A percentile compares a stretch with the other conserved stretches of the same genome.
phyloP scores from a whole-genome alignment of 805 yeast genomes.

The Teunomyces aglyptinius region DNA sequence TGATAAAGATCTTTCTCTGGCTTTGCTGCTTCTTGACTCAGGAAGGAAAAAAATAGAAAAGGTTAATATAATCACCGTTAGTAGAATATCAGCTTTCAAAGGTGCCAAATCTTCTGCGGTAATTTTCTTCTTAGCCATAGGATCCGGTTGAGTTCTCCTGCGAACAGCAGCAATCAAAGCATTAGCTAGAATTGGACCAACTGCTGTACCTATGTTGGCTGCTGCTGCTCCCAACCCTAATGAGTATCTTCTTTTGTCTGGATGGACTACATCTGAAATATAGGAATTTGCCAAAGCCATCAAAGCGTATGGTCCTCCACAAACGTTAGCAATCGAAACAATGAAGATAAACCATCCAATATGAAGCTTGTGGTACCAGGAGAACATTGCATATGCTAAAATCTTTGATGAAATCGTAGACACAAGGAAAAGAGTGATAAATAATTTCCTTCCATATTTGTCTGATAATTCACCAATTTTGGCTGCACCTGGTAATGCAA shows the following conservation, averaged over 20 bases:
- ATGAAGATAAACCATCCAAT: conserved; percentile 1
- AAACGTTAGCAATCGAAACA: neutral
- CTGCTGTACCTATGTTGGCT: conserved; percentile 4
- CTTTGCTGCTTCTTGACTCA: conserved; percentile 17
- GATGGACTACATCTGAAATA: conserved; percentile 8
- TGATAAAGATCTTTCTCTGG: conserved; percentile 17
- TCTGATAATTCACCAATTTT: conserved; percentile 10
- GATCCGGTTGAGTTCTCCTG: neutral
- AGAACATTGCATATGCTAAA: neutral
- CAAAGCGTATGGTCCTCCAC: conserved; percentile 8
- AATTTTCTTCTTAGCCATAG: neutral
- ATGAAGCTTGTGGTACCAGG: neutral
- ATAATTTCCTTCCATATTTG: conserved; percentile 8
- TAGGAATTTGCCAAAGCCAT: conserved; percentile 9
- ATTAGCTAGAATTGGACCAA: conserved; percentile 10
- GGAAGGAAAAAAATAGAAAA: conserved; percentile 15
- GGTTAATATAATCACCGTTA: conserved; percentile 7
- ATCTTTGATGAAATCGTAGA: neutral
- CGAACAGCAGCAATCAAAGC: neutral
- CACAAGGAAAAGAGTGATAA: conserved; percentile 3
- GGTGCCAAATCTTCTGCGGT: neutral
- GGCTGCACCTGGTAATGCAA: conserved; percentile 6
- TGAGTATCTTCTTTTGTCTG: conserved; percentile 7
- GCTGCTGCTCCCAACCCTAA: conserved; percentile 9
- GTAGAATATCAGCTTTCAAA: neutral